Percentiles rank a stretch among this genome's conserved stretches.
Evolutionary conservation across 106 monocot genomes (phyloP).

Genomic region (Hemerocallis citrina): DNA sequence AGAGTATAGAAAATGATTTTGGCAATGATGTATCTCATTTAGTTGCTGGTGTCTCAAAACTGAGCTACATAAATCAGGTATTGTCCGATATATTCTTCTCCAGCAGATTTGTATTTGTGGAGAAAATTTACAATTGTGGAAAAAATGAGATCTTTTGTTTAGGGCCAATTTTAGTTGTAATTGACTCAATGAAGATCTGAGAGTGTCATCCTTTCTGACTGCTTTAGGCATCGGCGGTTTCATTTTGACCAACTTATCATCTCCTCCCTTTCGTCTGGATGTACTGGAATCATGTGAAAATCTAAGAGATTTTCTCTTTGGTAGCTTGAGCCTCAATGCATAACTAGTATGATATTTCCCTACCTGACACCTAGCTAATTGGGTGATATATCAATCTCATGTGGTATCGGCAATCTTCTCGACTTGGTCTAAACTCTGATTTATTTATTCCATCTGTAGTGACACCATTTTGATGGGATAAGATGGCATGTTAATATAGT

Average conservation of each 20-base stretch:
- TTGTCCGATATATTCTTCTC: background rate
- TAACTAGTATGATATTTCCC: too few species aligned
- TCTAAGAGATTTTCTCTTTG: background rate
- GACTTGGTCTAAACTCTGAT: too few species aligned
- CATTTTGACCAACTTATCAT: background rate
- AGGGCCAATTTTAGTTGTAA: too few species aligned
- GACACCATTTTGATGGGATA: too few species aligned
- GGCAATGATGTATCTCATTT: slow-evolving; percentile 83
- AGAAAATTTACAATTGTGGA: background rate
- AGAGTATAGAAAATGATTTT: slow-evolving; percentile 68
- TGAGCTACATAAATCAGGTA: slow-evolving; percentile 96
- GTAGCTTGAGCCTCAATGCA: background rate
- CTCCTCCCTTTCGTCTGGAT: background rate
- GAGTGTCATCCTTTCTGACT: background rate
- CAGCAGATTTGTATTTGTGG: background rate
- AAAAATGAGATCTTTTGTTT: background rate
- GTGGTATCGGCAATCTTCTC: too few species aligned
- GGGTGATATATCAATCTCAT: too few species aligned
- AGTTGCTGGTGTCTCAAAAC: slow-evolving; percentile 92
- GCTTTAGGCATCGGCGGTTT: background rate
- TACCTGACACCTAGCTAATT: too few species aligned
- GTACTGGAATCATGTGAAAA: too few species aligned
- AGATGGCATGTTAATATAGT: too few species aligned
- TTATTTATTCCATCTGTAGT: too few species aligned
- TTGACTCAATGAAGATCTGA: background rate